Percentiles rank a stretch among this genome's conserved stretches.
These are phyloP conservation scores for Chrysanthemum makinoi DNA, from an alignment of 129 eudicot genomes.

Conservation along the genomic window DNA sequence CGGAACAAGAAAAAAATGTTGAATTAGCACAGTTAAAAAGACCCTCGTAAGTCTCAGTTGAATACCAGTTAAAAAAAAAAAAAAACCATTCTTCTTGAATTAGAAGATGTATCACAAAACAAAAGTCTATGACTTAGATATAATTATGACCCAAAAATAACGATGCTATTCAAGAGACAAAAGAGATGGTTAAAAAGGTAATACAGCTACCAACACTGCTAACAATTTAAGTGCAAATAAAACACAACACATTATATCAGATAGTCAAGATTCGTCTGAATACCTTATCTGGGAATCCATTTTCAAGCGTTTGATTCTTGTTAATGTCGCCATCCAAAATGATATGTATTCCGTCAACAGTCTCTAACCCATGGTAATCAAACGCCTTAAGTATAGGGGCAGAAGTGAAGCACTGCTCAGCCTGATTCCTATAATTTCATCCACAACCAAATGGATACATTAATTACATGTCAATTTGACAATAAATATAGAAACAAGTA, in stretches of 20 bases:
- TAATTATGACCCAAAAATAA: no score
- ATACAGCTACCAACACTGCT: no score
- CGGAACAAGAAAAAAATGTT: no score
- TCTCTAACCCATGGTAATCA: conserved; percentile 51
- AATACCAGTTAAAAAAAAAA: no score
- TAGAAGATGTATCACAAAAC: no score
- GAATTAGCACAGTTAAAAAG: no score
- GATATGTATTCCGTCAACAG: conserved; percentile 56
- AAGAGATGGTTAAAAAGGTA: no score
- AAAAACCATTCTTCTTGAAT: no score
- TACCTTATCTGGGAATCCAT: conserved; percentile 71
- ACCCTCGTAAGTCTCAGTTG: no score
- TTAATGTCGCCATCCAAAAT: conserved; percentile 48
- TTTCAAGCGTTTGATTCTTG: conserved; percentile 45
- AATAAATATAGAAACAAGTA: neutral
- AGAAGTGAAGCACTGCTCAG: conserved; percentile 48
- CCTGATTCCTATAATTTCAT: conserved; percentile 33
- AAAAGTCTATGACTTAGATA: no score
- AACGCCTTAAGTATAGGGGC: conserved; percentile 55
- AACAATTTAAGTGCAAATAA: conserved; percentile 47
- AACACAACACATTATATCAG: conserved; percentile 18
- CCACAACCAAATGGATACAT: conserved; percentile 5
- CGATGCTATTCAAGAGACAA: conserved; percentile 11
- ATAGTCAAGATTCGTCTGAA: neutral
- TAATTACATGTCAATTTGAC: conserved; percentile 3